phyloP scores from a whole-genome alignment of 2,329 filamentous ascomycete genomes.

The Paraconiothyrium brasiliense region DNA sequence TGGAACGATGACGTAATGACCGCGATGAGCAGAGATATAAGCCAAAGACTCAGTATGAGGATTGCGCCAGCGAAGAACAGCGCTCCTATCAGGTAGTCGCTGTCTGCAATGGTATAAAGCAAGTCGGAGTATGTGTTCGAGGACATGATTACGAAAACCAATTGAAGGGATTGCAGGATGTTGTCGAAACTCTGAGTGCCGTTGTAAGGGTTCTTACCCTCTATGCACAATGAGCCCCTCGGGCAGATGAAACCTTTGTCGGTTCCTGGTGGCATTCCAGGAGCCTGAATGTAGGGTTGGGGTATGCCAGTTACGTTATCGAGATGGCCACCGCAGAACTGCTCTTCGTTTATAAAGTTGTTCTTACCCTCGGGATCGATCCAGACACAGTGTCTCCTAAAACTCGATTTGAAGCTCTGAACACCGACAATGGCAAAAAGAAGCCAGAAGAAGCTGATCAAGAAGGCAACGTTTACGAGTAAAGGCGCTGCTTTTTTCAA shows the following conservation, averaged over 20 bases:
- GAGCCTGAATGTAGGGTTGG: constrained; percentile 71
- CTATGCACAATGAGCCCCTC: constrained; percentile 80
- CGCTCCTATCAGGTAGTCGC: constrained; percentile 86
- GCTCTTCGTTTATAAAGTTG: constrained; percentile 66
- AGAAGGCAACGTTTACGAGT: constrained; percentile 89
- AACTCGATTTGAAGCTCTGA: constrained; percentile 79
- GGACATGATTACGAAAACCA: constrained; percentile 98
- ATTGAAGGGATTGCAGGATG: constrained; percentile 87
- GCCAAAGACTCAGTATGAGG: constrained; percentile 94
- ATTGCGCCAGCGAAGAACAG: constrained; percentile 78
- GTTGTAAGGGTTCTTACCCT: constrained; percentile 80
- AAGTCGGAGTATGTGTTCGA: constrained; percentile 96
- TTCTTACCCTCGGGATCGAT: constrained; percentile 60
- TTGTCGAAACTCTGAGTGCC: constrained; percentile 95
- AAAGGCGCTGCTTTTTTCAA: constrained; percentile 94
- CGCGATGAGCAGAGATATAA: constrained; percentile 92
- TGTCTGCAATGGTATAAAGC: constrained; percentile 92
- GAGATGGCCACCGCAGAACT: constrained; percentile 88
- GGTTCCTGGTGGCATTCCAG: constrained; percentile 51
- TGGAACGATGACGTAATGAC: constrained; percentile 99
- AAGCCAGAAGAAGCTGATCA: constrained; percentile 97
- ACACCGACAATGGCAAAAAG: constrained; percentile 96
- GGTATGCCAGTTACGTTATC: constrained; percentile 53
- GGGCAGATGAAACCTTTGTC: constrained; percentile 92
- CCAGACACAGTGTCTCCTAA: constrained; percentile 60